Base-by-base conservation (phyloP, 163 green algal genomes). In the Picocystis sp. region DNA sequence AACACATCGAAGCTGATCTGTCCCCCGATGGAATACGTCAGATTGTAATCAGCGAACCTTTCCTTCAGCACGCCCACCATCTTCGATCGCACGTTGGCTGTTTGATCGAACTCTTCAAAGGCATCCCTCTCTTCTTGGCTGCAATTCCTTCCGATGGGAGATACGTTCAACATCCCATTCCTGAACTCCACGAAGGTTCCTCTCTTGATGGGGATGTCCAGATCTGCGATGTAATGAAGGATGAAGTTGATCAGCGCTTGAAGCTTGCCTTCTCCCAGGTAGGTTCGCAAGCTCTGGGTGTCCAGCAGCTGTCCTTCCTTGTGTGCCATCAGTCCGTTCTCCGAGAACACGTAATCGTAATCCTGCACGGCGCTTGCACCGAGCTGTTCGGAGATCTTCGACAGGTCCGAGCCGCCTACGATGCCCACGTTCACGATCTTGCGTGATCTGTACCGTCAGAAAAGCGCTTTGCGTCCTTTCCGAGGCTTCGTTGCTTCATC, bases 1-100 rank as follows among this genome's bases (percentile, higher is more conserved):
- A 97, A 97, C 3, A 96, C 86, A 54, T 99, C 91, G 68, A 99
- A 98, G 64, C 71, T 89, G 72, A 99, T 99, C 69, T 99, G 91
- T 25, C 91, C 91, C 15, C 91, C 91, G 33, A 99, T 92, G 48
- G 81, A 92, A 68, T 84, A 99, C 8, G 76, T 92, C 9, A 99
- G 69, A 49, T 73, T 69, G 22, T 88, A 75, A 56, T 94, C 65
- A 0, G 71, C 71, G 75, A 97, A 97, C 62, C 89, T 75, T 57
- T 92, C 65, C 50, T 63, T 71, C 57, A 99, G 71, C 8, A 65
- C 57, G 10, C 71, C 69, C 19, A 99, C 85, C 54, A 99, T 82
- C 45, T 64, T 81, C 41, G 82, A 86, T 76, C 81, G 70, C 29
- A 94, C 69, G 47, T 71, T 69, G 1, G 71, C 53, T 15, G 65